Conservation (phyloP, 352 stramenopile genomes). For the Phytophthora boehmeriae region DNA sequence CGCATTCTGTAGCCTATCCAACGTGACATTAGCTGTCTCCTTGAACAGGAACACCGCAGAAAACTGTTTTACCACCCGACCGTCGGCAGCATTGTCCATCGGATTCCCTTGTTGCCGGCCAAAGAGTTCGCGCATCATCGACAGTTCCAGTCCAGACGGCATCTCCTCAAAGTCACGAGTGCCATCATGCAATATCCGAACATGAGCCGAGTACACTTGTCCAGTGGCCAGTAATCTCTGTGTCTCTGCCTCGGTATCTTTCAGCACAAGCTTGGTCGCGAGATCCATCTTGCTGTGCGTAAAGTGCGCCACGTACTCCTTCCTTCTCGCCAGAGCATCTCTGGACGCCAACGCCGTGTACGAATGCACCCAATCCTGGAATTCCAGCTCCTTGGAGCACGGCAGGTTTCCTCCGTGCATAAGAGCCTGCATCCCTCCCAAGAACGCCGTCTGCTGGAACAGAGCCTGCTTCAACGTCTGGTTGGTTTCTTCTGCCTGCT, state of each 20-base stretch:
- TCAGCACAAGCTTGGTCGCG: slow-evolving; percentile 54
- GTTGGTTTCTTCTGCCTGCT: slow-evolving; percentile 59
- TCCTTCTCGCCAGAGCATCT: slow-evolving; percentile 34
- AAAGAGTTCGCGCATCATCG: slow-evolving; percentile 42
- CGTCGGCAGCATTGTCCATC: slow-evolving; percentile 36
- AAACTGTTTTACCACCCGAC: slow-evolving; percentile 72
- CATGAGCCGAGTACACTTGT: slow-evolving; percentile 43
- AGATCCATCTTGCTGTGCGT: slow-evolving; percentile 67
- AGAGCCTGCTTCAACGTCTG: slow-evolving; percentile 66
- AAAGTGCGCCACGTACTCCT: slow-evolving; percentile 59
- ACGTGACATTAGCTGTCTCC: slow-evolving; percentile 36
- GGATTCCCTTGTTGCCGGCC: slow-evolving; percentile 14
- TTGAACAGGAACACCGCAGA: slow-evolving; percentile 68
- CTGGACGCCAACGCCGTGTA: slow-evolving; percentile 55
- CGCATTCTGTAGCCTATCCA: slow-evolving; percentile 49
- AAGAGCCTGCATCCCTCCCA: slow-evolving; percentile 51
- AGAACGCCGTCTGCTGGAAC: slow-evolving; percentile 69
- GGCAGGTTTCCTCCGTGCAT: slow-evolving; percentile 46
- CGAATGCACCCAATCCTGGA: slow-evolving; percentile 81
- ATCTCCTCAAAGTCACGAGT: slow-evolving; percentile 33
- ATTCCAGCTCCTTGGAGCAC: slow-evolving; percentile 54
- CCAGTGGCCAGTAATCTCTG: slow-evolving; percentile 26
- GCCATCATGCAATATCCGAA: slow-evolving; percentile 61
- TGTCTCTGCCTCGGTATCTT: slow-evolving; percentile 50
- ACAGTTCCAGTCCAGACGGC: slow-evolving; percentile 28